Evolutionary conservation across 805 yeast genomes (phyloP), one percentile per base, ranked within the genome.

Genomic region (Candida tallmaniae): DNA sequence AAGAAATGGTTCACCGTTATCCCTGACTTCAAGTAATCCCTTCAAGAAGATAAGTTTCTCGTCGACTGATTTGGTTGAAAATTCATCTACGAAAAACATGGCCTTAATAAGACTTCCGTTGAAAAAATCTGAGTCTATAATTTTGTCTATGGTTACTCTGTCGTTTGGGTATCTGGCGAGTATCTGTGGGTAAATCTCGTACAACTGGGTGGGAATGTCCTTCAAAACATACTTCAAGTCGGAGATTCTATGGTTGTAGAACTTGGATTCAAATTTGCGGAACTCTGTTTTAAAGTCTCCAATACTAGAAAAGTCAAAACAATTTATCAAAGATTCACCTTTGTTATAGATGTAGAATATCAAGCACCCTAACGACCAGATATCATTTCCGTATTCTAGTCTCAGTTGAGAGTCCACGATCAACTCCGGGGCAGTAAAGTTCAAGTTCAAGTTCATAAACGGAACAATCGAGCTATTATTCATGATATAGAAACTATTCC

Each of bases 391-490:
- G 22, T 75, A 74, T 22, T 75, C 77, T 3, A 86, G 62, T 32
- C 52, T 55, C 38, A 44, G 53, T 15, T 72, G 68, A 35, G 73
- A 73, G 40, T 85, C 87, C 5, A 81, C 47, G 1, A 89, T 65
- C 22, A 90, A 62, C 50, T 88, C 95, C 0, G 98, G 98, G 0
- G 96, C 93, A 1, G 84, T 62, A 54, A 72, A 93, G 51, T 83
- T 79, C 44, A 83, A 68, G 42, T 83, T 79, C 13, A 84, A 57
- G 44, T 80, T 82, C 42, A 86, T 67, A 52, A 83, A 85, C 2
- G 97, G 96, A 34, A 86, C 70, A 31, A 93, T 63, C 5, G 88
- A 80, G 45, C 87, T 88, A 41, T 75, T 71, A 31, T 81, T 83
- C 48, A 85, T 84, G 29, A 85, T 62, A 44, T 70, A 78, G 52